Percentiles rank a stretch among this genome's conserved stretches.
phyloP scores from a whole-genome alignment of 176 grass and related monocot species.

The Lolium perenne region DNA sequence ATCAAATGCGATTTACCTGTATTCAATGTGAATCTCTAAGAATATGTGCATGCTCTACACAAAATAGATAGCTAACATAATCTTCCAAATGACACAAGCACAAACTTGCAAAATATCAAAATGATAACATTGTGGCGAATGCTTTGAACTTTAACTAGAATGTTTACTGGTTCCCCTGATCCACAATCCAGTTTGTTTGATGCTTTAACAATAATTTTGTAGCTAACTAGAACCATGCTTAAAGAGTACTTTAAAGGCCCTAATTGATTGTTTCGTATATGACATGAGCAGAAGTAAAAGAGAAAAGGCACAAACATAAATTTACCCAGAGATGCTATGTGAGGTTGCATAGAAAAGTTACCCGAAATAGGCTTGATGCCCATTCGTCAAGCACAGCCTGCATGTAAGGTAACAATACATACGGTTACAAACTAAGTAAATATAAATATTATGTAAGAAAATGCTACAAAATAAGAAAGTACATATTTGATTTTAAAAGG shows the following conservation, averaged over 20 bases:
- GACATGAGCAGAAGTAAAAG: constrained; percentile 8
- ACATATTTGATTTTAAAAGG: constrained; percentile 23
- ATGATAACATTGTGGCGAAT: neutral
- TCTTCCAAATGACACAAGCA: constrained; percentile 26
- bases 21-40: constrained; percentile 98
- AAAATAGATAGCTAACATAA: constrained; percentile 3
- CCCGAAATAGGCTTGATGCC: constrained; percentile 94
- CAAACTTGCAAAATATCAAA: neutral
- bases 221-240: constrained; percentile 8
- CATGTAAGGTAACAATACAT: constrained; percentile 36
- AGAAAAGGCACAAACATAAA: constrained; percentile 8
- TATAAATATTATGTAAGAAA: constrained; percentile 22
- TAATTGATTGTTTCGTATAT: neutral
- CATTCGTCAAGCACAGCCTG: constrained; percentile 97
- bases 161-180: neutral
- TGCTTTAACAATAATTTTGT: constrained; percentile 12
- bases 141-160: neutral
- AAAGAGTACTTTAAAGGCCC: neutral
- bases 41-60: constrained; percentile 52
- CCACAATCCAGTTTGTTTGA: constrained; percentile 19
- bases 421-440: constrained; percentile 36
- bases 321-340: constrained; percentile 18
- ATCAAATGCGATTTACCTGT: constrained; percentile 99
- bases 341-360: constrained; percentile 50
- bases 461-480: constrained; percentile 12